Evolutionary conservation across 179 eudicot species (phyloP).

Genomic region (Silene coronaria): DNA sequence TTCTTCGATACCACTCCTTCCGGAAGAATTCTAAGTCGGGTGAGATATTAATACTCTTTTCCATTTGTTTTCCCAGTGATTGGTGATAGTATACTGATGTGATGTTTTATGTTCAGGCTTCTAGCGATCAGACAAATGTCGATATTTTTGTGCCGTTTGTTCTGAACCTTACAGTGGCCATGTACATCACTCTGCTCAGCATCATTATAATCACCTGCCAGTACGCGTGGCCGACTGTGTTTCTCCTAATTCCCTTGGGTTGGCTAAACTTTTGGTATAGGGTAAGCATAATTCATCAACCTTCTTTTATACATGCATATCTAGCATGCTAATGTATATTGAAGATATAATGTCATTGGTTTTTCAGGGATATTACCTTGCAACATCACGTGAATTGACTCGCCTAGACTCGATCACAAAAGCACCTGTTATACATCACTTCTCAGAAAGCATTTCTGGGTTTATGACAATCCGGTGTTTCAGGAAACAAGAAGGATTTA

Average conservation of each 20-base stretch:
- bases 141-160: slow-evolving; percentile 78
- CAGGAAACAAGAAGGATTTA: slow-evolving; percentile 58
- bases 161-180: slow-evolving; percentile 54
- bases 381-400: slow-evolving; percentile 90
- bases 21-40: slow-evolving; percentile 96
- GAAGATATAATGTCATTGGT: neutral
- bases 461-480: slow-evolving; percentile 93
- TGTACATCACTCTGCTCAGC: slow-evolving; percentile 69
- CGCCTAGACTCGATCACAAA: slow-evolving; percentile 95
- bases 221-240: slow-evolving; percentile 86
- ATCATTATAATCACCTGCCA: slow-evolving; percentile 85
- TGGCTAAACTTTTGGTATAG: slow-evolving; percentile 89
- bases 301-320: neutral
- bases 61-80: neutral
- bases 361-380: slow-evolving; percentile 72
- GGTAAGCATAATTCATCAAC: slow-evolving; percentile 37
- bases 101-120: slow-evolving; percentile 51
- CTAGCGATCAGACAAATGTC: slow-evolving; percentile 82
- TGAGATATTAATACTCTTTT: slow-evolving; percentile 24
- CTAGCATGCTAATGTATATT: too few species aligned
- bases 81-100: neutral
- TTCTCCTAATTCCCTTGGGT: slow-evolving; percentile 73
- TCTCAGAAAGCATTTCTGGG: slow-evolving; percentile 91
- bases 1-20: slow-evolving; percentile 98
- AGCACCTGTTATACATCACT: slow-evolving; percentile 91